These are phyloP conservation scores for Rhynchospora tenuis DNA, from an alignment of 176 grass and related monocot genomes.

Conservation along the genomic window DNA sequence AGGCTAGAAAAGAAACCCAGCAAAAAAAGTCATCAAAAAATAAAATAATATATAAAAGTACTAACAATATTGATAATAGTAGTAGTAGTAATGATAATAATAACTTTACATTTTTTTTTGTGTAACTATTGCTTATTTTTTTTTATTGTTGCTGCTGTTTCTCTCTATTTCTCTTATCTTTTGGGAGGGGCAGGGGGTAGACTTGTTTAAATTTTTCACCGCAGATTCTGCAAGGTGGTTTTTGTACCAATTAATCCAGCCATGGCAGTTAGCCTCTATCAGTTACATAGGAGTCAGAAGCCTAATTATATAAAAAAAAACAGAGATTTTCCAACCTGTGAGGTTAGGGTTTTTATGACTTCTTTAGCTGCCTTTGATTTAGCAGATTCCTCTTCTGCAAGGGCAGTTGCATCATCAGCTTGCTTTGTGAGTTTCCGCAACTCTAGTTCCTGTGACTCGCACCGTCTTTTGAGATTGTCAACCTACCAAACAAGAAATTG, in stretches of 20 bases:
- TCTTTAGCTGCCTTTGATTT: slow-evolving; percentile 98
- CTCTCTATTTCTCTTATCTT: too few relatives aligned
- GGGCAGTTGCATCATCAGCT: slow-evolving; percentile 63
- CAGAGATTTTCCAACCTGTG: slow-evolving; percentile 45
- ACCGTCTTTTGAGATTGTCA: slow-evolving; percentile 62
- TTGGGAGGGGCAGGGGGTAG: too few relatives aligned
- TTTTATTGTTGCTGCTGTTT: too few relatives aligned
- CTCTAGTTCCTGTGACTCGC: slow-evolving; percentile 77
- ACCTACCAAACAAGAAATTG: slow-evolving; percentile 43
- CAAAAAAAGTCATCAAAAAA: too few relatives aligned
- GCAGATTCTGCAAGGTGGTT: too few relatives aligned
- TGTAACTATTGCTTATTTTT: too few relatives aligned
- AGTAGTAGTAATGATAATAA: too few relatives aligned
- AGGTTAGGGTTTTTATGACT: slow-evolving; percentile 90
- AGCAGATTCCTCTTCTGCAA: slow-evolving; percentile 83
- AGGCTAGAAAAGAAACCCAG: too few relatives aligned
- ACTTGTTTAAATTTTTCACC: too few relatives aligned
- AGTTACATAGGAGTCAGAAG: not conserved
- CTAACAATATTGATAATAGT: too few relatives aligned
- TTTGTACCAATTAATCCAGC: not conserved
- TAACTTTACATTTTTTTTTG: too few relatives aligned
- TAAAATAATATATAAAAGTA: too few relatives aligned
- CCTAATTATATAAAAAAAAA: not conserved
- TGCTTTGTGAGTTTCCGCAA: slow-evolving; percentile 81
- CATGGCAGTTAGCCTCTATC: not conserved